phyloP scores from a whole-genome alignment of 495 filamentous ascomycete species.

The Penicillium flavigenum region DNA sequence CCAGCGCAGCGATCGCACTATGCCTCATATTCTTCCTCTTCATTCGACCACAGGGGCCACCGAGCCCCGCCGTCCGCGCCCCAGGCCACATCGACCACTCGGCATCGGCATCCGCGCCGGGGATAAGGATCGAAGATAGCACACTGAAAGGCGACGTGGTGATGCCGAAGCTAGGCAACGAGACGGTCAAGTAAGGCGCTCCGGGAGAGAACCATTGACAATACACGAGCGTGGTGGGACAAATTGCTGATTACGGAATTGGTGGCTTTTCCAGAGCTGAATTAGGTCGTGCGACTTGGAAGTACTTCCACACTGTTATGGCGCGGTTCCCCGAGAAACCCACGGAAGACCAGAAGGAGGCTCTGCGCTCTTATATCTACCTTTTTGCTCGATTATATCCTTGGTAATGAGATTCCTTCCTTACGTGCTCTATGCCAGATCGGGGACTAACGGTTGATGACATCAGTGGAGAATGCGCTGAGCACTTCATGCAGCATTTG shows the following conservation, averaged over 20 bases:
- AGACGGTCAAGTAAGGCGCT: slow-evolving; percentile 63
- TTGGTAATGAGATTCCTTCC: slow-evolving; percentile 46
- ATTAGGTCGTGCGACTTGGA: slow-evolving; percentile 85
- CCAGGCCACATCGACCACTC: slow-evolving; percentile 44
- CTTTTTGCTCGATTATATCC: slow-evolving; percentile 93
- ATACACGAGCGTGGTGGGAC: too few relatives aligned
- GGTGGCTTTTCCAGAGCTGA: slow-evolving; percentile 60
- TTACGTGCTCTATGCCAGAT: slow-evolving; percentile 1
- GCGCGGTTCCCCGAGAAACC: slow-evolving; percentile 88
- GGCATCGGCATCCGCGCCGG: slow-evolving; percentile 16
- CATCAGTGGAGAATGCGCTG: slow-evolving; percentile 83
- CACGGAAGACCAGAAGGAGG: slow-evolving; percentile 75
- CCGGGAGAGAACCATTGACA: neutral
- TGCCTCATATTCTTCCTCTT: slow-evolving; percentile 44
- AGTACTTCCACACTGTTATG: slow-evolving; percentile 94
- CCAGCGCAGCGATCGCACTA: slow-evolving; percentile 36
- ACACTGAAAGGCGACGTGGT: slow-evolving; percentile 75
- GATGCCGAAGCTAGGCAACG: slow-evolving; percentile 88
- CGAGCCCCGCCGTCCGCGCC: slow-evolving; percentile 44
- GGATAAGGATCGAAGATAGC: slow-evolving; percentile 34
- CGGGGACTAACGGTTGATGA: slow-evolving; percentile 15
- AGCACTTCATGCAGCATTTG: slow-evolving; percentile 83
- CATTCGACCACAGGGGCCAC: slow-evolving; percentile 41
- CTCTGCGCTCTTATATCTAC: slow-evolving; percentile 80
- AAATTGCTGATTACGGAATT: slow-evolving; percentile 11